Base-by-base conservation (phyloP, 495 filamentous ascomycete species). In the Margaritispora aquatica region DNA sequence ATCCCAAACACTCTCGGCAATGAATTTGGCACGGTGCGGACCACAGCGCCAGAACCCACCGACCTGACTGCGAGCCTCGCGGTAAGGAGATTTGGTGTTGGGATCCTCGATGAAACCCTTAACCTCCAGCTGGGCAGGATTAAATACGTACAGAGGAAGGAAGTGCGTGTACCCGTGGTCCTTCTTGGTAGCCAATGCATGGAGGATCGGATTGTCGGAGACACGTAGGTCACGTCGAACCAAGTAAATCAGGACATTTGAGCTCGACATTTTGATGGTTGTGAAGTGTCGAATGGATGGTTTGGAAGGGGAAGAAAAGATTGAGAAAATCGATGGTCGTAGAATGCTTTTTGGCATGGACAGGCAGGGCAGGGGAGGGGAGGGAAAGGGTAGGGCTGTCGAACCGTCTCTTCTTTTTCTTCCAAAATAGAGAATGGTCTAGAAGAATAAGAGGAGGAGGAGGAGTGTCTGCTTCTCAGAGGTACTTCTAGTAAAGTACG, bases 1-100 rank as follows among this genome's bases (percentile, higher is more conserved):
- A 68, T 87, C 81, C 84, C 84, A 88, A 0, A 88, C 75, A 13
- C 80, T 78, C 66, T 89, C 80, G 0, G 81, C 84, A 20, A 88
- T 59, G 63, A 89, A 91, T 65, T 78, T 84, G 54, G 80, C 82
- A 31, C 88, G 80, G 62, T 88, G 82, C 20, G 78, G 82, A 1
- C 87, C 87, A 61, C 83, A 87, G 58, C 86, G 70, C 84, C 83
- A 86, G 65, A 88, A 86, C 13, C 72, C 72, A 8, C 75, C 85
- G 27, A 84, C 69, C 10, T 68, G 59, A 54, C 81, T 82, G 36
- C 77, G 74, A 11, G 85, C 83, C 65, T 82, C 78, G 2, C 78
- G 77, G 55, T 80, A 88, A 0, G 87, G 86, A 15, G 71, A 82
- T 46, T 66, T 65, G 9, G 51, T 48, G 15, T 65, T 52, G 2